Evolutionary conservation across 1,284 basidiomycete genomes (phyloP).

Genomic region (Leccinum fallax): DNA sequence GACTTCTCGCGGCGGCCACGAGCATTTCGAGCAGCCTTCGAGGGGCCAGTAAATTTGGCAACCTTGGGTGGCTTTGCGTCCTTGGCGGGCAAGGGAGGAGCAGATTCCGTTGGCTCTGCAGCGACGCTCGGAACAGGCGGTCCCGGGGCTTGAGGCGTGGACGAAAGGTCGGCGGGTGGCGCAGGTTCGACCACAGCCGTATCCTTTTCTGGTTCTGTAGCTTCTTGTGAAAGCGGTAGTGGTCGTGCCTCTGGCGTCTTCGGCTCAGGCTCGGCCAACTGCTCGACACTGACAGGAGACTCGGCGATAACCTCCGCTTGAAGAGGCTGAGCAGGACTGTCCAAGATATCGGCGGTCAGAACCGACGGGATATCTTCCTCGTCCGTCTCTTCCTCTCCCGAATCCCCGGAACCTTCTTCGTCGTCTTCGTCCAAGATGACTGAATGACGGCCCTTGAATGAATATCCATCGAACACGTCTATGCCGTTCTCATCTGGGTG

Average conservation of each 20-base stretch:
- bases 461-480: constrained; percentile 87
- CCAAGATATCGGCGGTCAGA: constrained; percentile 18
- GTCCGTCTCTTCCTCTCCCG: constrained; percentile 42
- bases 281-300: constrained; percentile 30
- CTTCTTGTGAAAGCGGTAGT: constrained; percentile 43
- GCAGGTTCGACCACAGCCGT: constrained; percentile 18
- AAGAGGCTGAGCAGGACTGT: constrained; percentile 24
- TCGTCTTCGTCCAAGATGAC: constrained; percentile 70
- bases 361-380: constrained; percentile 39
- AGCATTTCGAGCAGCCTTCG: constrained; percentile 29
- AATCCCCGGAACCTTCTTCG: constrained; percentile 47
- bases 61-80: constrained; percentile 30
- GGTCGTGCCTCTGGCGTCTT: constrained; percentile 74
- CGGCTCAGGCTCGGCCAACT: constrained; percentile 52
- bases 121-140: constrained; percentile 3
- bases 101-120: constrained; percentile 20
- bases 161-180: constrained; percentile 22
- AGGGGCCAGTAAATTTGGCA: constrained; percentile 34
- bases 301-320: constrained; percentile 34
- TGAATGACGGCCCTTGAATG: constrained; percentile 83
- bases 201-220: constrained; percentile 20
- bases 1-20: constrained; percentile 69
- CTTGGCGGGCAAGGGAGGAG: constrained; percentile 32
- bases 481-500: constrained; percentile 51
- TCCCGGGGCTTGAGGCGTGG: constrained; percentile 20